A percentile compares a stretch with the other conserved stretches of the same genome.
Conservation (phyloP, 2,329 filamentous ascomycete species). For the Stachybotrys chlorohalonatus region DNA sequence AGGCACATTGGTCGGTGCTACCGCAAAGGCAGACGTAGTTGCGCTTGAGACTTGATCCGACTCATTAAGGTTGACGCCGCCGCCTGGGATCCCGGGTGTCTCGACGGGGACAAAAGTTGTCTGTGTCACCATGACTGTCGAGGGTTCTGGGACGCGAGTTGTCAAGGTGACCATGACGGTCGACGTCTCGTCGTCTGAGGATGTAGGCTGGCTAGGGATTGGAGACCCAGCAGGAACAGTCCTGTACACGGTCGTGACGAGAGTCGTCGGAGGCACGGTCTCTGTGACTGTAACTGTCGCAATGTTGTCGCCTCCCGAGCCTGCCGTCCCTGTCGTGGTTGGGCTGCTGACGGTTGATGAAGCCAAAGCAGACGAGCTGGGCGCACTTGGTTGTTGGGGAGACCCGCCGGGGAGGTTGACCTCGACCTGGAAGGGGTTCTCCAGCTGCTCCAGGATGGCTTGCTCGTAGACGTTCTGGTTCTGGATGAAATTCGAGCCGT, state of each 20-base stretch:
- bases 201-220: conserved; percentile 4
- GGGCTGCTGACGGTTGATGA: not conserved
- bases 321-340: not conserved
- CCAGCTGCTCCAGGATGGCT: conserved; percentile 36
- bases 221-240: conserved; percentile 21
- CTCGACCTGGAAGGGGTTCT: conserved; percentile 33
- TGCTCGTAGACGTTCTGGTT: conserved; percentile 31
- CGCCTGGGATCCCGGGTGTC: not conserved
- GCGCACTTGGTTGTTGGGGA: not conserved
- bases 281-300: conserved; percentile 24
- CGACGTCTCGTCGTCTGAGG: not conserved
- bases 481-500: conserved; percentile 17
- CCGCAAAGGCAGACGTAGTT: not conserved
- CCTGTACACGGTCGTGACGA: conserved; percentile 24
- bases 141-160: not conserved
- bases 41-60: not conserved
- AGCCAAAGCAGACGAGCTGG: not conserved
- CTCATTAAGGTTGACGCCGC: not conserved
- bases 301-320: conserved; percentile 8
- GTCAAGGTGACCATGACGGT: not conserved
- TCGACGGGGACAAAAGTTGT: conserved; percentile 1
- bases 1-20: not conserved
- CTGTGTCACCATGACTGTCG: conserved; percentile 1
- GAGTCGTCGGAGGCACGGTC: conserved; percentile 28
- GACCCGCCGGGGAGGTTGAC: conserved; percentile 13